Conservation (phyloP, 768 basidiomycete genomes). For the Amanita thiersii region DNA sequence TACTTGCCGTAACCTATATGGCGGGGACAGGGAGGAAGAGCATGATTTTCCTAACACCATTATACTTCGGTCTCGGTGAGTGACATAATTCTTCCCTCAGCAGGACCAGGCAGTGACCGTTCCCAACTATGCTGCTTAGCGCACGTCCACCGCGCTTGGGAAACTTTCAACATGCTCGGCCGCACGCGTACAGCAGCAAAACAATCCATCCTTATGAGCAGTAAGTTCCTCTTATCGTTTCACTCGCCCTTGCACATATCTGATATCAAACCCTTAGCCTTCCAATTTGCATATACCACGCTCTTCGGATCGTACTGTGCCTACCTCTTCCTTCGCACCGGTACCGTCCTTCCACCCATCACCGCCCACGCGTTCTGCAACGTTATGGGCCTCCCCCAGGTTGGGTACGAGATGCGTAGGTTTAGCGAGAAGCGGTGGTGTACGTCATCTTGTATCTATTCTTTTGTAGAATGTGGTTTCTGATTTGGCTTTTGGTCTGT, state of each 20-base stretch:
- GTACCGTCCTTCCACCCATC: constrained; percentile 72
- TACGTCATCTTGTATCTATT: constrained; percentile 22
- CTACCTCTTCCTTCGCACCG: constrained; percentile 81
- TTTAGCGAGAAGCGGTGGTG: constrained; percentile 45
- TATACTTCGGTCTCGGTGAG: constrained; percentile 85
- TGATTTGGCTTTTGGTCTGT: not conserved
- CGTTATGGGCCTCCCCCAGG: constrained; percentile 82
- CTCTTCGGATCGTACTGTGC: constrained; percentile 86
- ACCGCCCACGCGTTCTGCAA: constrained; percentile 90
- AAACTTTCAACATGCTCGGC: constrained; percentile 71
- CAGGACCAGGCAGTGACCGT: not conserved
- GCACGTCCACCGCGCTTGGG: constrained; percentile 90
- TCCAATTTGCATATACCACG: constrained; percentile 88
- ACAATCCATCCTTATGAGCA: constrained; percentile 44
- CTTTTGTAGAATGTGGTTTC: not conserved
- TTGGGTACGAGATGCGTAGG: constrained; percentile 42
- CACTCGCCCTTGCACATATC: not conserved
- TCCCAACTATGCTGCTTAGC: constrained; percentile 28
- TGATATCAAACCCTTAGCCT: constrained; percentile 35
- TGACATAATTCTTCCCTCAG: constrained; percentile 5
- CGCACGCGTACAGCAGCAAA: constrained; percentile 55
- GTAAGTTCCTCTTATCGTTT: constrained; percentile 29
- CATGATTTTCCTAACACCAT: constrained; percentile 75
- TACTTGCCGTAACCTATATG: constrained; percentile 67
- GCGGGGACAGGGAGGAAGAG: constrained; percentile 42